A percentile compares a stretch with the other conserved stretches of the same genome.
Conservation (phyloP, 176 grass and related monocot genomes). For the Chloris gayana region DNA sequence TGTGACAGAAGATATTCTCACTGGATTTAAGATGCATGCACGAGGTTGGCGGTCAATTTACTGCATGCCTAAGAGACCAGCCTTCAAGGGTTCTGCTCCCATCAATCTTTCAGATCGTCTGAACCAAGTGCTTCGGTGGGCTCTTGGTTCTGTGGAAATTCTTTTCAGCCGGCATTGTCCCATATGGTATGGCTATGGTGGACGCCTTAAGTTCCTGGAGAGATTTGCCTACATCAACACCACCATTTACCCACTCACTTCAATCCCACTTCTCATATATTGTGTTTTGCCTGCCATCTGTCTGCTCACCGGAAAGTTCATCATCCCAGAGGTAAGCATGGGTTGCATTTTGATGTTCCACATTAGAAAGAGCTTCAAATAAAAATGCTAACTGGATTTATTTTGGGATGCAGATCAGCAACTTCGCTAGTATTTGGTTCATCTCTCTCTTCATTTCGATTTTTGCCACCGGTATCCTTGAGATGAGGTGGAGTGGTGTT, state of each 20-base stretch:
- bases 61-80: slow-evolving; percentile 89
- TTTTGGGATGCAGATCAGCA: slow-evolving; percentile 81
- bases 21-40: slow-evolving; percentile 96
- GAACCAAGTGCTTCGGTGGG: slow-evolving; percentile 93
- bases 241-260: slow-evolving; percentile 86
- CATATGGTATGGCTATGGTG: slow-evolving; percentile 87
- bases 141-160: slow-evolving; percentile 92
- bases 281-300: slow-evolving; percentile 89
- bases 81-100: slow-evolving; percentile 91
- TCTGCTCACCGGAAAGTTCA: slow-evolving; percentile 92
- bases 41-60: slow-evolving; percentile 91
- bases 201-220: slow-evolving; percentile 87
- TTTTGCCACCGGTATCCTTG: slow-evolving; percentile 90
- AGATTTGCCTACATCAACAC: slow-evolving; percentile 97
- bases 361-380: background rate
- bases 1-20: slow-evolving; percentile 98
- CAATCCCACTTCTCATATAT: slow-evolving; percentile 80
- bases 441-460: slow-evolving; percentile 94
- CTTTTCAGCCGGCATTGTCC: slow-evolving; percentile 97
- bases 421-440: slow-evolving; percentile 94
- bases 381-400: slow-evolving; percentile 17
- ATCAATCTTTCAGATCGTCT: slow-evolving; percentile 99
- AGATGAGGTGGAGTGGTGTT: slow-evolving; percentile 97
- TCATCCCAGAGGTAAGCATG: slow-evolving; percentile 81
- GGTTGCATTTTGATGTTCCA: background rate